phyloP scores from a whole-genome alignment of 2,329 filamentous ascomycete species.

The Ceratocystis albifundus region DNA sequence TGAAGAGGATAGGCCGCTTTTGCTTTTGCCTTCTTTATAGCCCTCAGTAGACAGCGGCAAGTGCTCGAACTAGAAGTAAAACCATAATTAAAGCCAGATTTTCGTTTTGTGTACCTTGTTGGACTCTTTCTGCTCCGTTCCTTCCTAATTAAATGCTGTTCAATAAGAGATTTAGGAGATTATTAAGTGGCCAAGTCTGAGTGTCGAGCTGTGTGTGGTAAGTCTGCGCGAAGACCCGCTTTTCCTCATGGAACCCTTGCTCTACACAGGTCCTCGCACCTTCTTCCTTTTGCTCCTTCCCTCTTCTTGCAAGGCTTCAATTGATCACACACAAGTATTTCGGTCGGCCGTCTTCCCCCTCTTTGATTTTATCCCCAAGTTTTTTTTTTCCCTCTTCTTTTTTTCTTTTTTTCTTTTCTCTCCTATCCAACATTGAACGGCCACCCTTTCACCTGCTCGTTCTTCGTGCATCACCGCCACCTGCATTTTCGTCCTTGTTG shows the following conservation, averaged over 20 bases:
- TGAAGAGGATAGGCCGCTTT: neutral
- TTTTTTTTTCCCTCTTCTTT: neutral
- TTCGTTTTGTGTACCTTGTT: neutral
- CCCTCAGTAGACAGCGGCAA: neutral
- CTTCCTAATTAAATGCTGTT: neutral
- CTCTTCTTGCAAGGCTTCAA: neutral
- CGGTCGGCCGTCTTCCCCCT: neutral
- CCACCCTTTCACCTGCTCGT: neutral
- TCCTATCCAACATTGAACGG: neutral
- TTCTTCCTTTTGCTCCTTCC: conserved; percentile 9
- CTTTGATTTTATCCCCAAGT: neutral
- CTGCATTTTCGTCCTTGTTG: conserved; percentile 13
- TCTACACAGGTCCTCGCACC: conserved; percentile 2
- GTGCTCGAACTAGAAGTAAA: neutral
- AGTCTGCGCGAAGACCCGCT: neutral
- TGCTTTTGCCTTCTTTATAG: neutral
- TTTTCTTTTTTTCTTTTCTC: neutral
- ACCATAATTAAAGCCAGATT: neutral
- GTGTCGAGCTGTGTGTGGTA: neutral
- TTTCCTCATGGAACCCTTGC: conserved; percentile 11
- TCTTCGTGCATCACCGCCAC: conserved; percentile 13
- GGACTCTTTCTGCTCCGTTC: neutral
- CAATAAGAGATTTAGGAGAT: neutral
- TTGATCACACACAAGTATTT: conserved; percentile 3
- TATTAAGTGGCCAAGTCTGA: too few relatives aligned